Evolutionary conservation across 352 stramenopile species (phyloP), one percentile per base, ranked within the genome.

Genomic region (Phytopythium mirpurense): DNA sequence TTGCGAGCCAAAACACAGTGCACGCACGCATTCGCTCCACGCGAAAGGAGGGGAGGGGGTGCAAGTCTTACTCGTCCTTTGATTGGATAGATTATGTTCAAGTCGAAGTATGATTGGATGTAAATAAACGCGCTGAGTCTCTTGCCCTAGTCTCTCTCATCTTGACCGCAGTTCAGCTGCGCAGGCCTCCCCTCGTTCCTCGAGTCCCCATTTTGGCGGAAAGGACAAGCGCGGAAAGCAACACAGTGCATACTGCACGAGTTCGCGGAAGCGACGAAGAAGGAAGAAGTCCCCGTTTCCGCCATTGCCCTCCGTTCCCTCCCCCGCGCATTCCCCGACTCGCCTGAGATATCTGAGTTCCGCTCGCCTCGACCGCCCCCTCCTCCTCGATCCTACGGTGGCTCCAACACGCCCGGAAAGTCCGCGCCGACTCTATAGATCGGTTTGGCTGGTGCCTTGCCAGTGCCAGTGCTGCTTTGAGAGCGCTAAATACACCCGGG

Each of bases 121-220:
- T 43, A 48, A 48, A 51, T 5, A 18, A 6, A 6, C 3, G 8
- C 27, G 5, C 44, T 37, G 43, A 36, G 24, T 24, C 8, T 43
- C 43, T n/a, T 27, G 16, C 27, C 42, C 26, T 24, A 14, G 16
- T 24, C 42, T 15, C 23, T 24, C 44, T 35, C 26, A 35, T 51
- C 44, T 37, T 37, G 44, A 47, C 41, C 41, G 41, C 41, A 34
- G 41, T 47, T 47, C 41, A 47, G 29, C 21, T 41, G 47, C 47
- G 18, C 2, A 24, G 24, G 26, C 26, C 38, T 23, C 27, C 50
- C 27, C 37, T 42, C 26, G 18, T 40, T 24, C 38, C 24, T 29
- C 31, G 51, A 16, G 37, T 42, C 37, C 38, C 40, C 51, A 40
- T 40, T 49, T 57, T 42, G 27, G 21, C 51, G 40, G 40, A 49